Base-by-base conservation (phyloP, 2,329 filamentous ascomycete species). In the Penicillium sp. region DNA sequence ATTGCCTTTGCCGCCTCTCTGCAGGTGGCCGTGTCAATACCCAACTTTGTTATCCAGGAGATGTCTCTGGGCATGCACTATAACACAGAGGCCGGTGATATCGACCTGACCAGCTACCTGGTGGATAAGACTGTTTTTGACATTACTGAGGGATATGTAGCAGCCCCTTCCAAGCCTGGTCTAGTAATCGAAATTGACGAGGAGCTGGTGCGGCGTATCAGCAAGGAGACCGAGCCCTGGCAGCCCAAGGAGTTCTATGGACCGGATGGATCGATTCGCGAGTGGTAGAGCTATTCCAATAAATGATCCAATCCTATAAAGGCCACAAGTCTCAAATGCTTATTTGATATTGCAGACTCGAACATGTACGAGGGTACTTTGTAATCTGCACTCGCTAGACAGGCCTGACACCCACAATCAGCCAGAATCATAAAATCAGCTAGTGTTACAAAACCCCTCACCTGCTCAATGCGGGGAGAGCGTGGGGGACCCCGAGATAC, bases 41-140 rank as follows among this genome's bases (percentile, higher is more conserved):
- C 75, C n/a, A 89, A 85, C 64, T 88, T 85, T 62, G 79, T 78
- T 0, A 89, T 89, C 26, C 81, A 87, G 58, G 86, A 89, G 64
- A 89, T 89, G 86, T 84, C 81, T 32, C 61, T 89, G 20, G 86
- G 86, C 0, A 90, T 90, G 60, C 87, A 90, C 63, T 90, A 90
- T 61, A 89, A 90, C 57, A 63, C 68, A 1, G 76, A 77, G 56
- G 78, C 75, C 0, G 81, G 79, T 1, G 75, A 79, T 2, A 74
- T 81, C 54, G 84, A 87, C 58, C 66, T 87, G 42, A 77, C 77
- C n/a, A 84, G 77, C 27, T 89, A 88, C 60, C 71, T 82, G 3
- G 77, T 77, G 52, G 79, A 87, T 50, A 76, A 80, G 0, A 75
- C 78, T 32, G 78, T 87, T 0, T 88, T 84, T 74, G 72, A 81